Conservation (phyloP, 1,284 basidiomycete genomes). For the Vanrija pseudolonga region DNA sequence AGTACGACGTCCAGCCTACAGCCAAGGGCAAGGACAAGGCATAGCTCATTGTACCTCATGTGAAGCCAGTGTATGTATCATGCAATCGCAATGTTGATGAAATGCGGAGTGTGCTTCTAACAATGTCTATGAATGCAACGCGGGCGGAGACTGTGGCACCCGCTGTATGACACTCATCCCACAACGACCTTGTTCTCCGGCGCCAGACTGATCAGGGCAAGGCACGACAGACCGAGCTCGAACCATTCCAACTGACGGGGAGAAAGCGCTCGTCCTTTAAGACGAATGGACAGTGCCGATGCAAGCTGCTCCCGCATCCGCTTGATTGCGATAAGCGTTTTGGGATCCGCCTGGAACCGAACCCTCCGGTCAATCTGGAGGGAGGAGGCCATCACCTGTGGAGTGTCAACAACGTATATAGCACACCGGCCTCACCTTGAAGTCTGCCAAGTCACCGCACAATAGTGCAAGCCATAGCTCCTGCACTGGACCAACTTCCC, state of each 20-base stretch:
- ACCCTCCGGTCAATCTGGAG: constrained; percentile 83
- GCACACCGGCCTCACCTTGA: constrained; percentile 60
- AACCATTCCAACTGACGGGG: constrained; percentile 66
- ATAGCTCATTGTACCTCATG: neutral
- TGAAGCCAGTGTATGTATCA: neutral
- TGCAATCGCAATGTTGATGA: neutral
- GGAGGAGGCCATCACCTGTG: constrained; percentile 66
- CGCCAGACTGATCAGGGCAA: constrained; percentile 34
- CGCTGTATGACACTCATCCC: constrained; percentile 52
- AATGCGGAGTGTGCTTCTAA: neutral
- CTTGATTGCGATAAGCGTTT: constrained; percentile 75
- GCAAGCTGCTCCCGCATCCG: constrained; percentile 66
- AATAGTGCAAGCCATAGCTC: constrained; percentile 77
- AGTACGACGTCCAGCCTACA: constrained; percentile 16
- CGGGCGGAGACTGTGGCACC: too few species aligned
- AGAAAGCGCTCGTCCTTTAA: constrained; percentile 60
- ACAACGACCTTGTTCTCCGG: too few species aligned
- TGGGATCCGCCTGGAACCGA: constrained; percentile 66
- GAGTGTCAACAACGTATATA: neutral
- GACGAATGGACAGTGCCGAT: constrained; percentile 58
- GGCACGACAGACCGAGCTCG: constrained; percentile 59
- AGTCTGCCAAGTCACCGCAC: constrained; percentile 81
- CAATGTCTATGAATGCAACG: too few species aligned
- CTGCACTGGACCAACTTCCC: constrained; percentile 89
- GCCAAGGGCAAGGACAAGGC: constrained; percentile 4